These are phyloP conservation scores for Haplographium delicatum DNA, from an alignment of 495 filamentous ascomycete species.

Conservation along the genomic window DNA sequence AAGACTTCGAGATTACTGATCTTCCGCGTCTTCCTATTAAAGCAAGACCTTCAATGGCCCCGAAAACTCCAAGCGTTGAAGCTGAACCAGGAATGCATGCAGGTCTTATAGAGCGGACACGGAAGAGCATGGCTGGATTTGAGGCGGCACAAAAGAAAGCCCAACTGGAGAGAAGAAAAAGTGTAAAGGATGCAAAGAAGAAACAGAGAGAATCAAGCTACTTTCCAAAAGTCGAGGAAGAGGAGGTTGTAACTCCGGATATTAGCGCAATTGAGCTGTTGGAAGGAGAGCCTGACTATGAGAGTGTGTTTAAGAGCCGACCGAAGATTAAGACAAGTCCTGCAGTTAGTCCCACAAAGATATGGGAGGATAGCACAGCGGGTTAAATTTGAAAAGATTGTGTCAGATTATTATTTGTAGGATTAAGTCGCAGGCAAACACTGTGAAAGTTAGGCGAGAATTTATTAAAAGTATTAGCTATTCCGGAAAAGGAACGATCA, in stretches of 20 bases:
- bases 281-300: conserved; percentile 67
- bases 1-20: conserved; percentile 27
- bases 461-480: too few relatives aligned
- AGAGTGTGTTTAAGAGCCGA: conserved; percentile 79
- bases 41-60: conserved; percentile 24
- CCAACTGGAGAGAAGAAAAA: conserved; percentile 52
- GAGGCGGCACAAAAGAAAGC: conserved; percentile 46
- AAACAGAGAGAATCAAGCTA: conserved; percentile 28
- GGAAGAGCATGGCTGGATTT: conserved; percentile 72
- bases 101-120: conserved; percentile 66
- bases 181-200: conserved; percentile 36
- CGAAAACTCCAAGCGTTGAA: conserved; percentile 1
- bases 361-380: conserved; percentile 15
- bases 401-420: too few relatives aligned
- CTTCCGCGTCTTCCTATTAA: conserved; percentile 22
- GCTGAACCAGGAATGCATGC: conserved; percentile 12
- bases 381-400: too few relatives aligned
- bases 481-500: too few relatives aligned
- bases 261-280: conserved; percentile 40
- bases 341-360: conserved; percentile 24
- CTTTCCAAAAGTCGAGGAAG: conserved; percentile 23
- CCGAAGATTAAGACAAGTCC: conserved; percentile 76
- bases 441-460: too few relatives aligned
- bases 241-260: conserved; percentile 17
- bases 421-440: too few relatives aligned